Evolutionary conservation across 352 stramenopile genomes (phyloP), one percentile per base, ranked within the genome.

Genomic region (Nothophytophthora sp.): DNA sequence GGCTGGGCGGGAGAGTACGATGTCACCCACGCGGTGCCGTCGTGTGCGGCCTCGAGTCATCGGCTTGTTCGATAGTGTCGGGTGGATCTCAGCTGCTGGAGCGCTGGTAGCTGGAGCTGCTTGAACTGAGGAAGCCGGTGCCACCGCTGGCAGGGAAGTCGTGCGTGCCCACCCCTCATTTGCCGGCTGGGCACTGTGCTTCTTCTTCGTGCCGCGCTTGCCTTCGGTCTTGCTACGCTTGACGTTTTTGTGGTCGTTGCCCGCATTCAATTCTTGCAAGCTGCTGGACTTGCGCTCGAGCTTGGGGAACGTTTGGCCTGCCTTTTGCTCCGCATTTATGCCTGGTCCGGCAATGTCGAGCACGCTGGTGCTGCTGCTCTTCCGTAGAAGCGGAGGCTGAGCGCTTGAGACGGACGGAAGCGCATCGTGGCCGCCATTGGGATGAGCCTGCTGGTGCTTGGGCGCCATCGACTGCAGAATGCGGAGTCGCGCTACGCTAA

Each of bases 341-440:
- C n/a, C 15, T 27, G 22, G 25, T 12, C 10, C 38, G 10, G 20
- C n/a, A 1, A 55, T 63, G 22, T 87, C 78, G 0, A 90, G 29
- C 1, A 85, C 29, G 38, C 71, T 76, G 11, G 65, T 49, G 28
- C 73, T 87, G 28, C 73, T 87, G 53, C 71, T 87, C 57, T 89
- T 89, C 5, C 75, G 70, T 25, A 82, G 43, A 16, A 90, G 34
- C 52, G 51, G 42, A 9, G 50, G 42, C 27, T 50, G 50, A 15
- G n/a, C n/a, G 11, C 13, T 23, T 4, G 42, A 53, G n/a, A 71
- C 56, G 18, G 52, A 28, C 39, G 50, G 49, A 30, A 62, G 61
- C 15, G 3, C 45, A 62, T 44, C 23, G 25, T 56, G 48, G 20
- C 19, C 30, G 12, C 41, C 55, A 15, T 46, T 29, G 24, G 39